Conservation (phyloP, 1,139 yeast genomes). For the Blastobotrys ciferrii region DNA sequence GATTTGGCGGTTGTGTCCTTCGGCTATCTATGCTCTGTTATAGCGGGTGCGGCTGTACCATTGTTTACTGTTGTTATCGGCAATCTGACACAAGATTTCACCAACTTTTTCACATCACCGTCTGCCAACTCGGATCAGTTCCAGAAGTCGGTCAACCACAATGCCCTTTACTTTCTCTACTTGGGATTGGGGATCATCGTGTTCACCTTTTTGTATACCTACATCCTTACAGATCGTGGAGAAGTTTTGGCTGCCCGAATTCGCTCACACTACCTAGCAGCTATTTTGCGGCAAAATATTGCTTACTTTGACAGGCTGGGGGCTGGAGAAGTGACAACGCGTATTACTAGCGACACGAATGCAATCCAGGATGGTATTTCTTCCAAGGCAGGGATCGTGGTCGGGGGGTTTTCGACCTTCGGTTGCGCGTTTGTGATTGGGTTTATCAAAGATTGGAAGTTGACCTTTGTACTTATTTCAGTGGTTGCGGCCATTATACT, state of each 20-base stretch:
- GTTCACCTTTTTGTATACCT: constrained; percentile 36
- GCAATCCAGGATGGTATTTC: constrained; percentile 46
- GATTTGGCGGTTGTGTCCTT: constrained; percentile 32
- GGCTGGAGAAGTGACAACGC: constrained; percentile 45
- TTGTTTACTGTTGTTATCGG: constrained; percentile 43
- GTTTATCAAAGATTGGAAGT: constrained; percentile 41
- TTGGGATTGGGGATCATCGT: constrained; percentile 40
- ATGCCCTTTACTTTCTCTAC: constrained; percentile 40
- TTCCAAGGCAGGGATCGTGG: constrained; percentile 43
- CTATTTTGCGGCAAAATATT: constrained; percentile 44
- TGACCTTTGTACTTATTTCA: constrained; percentile 40
- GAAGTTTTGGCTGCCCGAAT: constrained; percentile 43
- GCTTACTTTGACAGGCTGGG: constrained; percentile 47
- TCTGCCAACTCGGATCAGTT: constrained; percentile 32
- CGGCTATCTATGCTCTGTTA: constrained; percentile 36
- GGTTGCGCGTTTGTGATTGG: constrained; percentile 43
- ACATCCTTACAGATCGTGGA: constrained; percentile 41
- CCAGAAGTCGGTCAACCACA: constrained; percentile 35
- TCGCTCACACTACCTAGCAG: constrained; percentile 39
- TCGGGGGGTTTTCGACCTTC: constrained; percentile 38
- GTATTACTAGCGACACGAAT: constrained; percentile 45
- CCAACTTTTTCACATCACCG: constrained; percentile 33
- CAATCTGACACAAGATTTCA: constrained; percentile 38
- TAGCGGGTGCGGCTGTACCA: constrained; percentile 42
- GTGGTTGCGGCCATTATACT: constrained; percentile 36